Evolutionary conservation across 2,329 filamentous ascomycete genomes (phyloP), one percentile per base, ranked within the genome.

Genomic region (Mycogone perniciosa): DNA sequence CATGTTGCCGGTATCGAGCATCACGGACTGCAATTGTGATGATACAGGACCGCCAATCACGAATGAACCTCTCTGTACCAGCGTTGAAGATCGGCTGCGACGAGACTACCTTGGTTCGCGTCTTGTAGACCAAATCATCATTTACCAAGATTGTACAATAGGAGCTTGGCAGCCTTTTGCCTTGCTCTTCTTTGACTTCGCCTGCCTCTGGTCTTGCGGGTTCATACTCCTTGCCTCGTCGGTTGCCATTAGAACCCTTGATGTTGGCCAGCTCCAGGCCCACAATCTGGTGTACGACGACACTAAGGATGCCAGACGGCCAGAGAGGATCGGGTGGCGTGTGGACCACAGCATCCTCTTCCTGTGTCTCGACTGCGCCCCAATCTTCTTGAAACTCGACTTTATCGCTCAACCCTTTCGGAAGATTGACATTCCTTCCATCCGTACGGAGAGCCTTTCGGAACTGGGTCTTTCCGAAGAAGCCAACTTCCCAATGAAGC

Each of bases 71-170:
- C 64, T 99, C 93, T 0, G 91, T 96, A 53, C 92, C 92, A 3
- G 93, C 91, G 60, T 97, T 96, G 77, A 96, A 97, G 57, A 97
- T 96, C 1, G 93, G 93, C 66, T 95, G 91, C 47, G 89, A 95
- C 34, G 88, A 95, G 6, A 95, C 87, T 4, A 91, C 91, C 74
- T 99, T 97, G 34, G 89, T 82, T 62, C 93, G 82, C n/a, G 92
- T 97, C 63, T 92, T 90, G 74, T 96, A 97, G 13, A 90, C 80
- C 59, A 96, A 70, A 60, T 95, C 84, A 62, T 97, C 92, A 59
- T 96, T 96, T 67, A 88, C 76, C 8, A 93, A 71, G 49, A 99
- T 91, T 1, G 90, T 96, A 71, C 91, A 96, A 71, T 99, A 99
- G 37, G 89, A 88, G 54, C 86, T 96, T 0, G 93, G 93, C 31